Percentiles rank a stretch among this genome's conserved stretches.
These are phyloP conservation scores for Jatropha podagrica DNA, from an alignment of 441 rosid genomes.

Conservation along the genomic window DNA sequence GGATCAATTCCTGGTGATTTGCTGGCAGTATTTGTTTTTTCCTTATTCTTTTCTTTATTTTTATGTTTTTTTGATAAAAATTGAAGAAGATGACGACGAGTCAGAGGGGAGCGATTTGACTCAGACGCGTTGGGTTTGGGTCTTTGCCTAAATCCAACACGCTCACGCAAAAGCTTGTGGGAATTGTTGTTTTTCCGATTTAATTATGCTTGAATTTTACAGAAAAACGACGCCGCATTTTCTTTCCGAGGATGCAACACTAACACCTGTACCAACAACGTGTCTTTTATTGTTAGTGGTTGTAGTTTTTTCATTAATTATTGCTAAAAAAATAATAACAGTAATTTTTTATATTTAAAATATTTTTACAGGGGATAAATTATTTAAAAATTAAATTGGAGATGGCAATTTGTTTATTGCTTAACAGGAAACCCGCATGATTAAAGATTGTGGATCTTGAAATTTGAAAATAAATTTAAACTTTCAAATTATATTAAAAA, in stretches of 20 bases:
- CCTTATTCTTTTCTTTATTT: background rate
- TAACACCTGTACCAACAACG: background rate
- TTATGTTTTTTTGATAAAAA: background rate
- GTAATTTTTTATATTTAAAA: too few relatives aligned
- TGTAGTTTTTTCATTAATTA: background rate
- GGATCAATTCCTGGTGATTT: slow-evolving; percentile 5
- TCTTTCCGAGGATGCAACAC: background rate
- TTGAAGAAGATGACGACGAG: slow-evolving; percentile 9
- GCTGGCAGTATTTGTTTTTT: background rate
- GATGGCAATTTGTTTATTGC: too few relatives aligned
- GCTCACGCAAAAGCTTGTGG: slow-evolving; percentile 23
- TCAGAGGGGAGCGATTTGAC: slow-evolving; percentile 41
- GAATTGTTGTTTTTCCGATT: background rate
- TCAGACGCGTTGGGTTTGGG: slow-evolving; percentile 36
- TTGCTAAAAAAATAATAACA: too few relatives aligned
- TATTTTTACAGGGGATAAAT: too few relatives aligned
- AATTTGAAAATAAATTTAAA: too few relatives aligned
- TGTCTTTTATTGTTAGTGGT: background rate
- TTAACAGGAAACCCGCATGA: too few relatives aligned
- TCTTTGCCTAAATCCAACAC: slow-evolving; percentile 8
- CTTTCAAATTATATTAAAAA: too few relatives aligned
- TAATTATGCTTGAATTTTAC: background rate
- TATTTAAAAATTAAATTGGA: too few relatives aligned
- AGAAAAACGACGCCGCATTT: background rate
- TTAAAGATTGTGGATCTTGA: too few relatives aligned